A percentile compares a stretch with the other conserved stretches of the same genome.
phyloP scores from a whole-genome alignment of 305 asterid genomes.

The Solanum aculeatissimum region DNA sequence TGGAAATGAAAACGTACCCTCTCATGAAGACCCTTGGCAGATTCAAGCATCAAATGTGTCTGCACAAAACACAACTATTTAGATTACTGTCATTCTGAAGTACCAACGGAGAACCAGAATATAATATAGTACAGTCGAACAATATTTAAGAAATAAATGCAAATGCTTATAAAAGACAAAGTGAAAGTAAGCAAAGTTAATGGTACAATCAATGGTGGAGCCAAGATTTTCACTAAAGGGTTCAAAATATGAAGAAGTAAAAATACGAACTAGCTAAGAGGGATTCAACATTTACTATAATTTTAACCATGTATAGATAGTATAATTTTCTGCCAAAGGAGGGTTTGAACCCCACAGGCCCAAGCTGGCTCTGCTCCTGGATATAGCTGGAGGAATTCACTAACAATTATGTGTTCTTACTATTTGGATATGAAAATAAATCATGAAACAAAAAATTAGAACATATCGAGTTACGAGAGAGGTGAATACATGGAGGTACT shows the following conservation, averaged over 20 bases:
- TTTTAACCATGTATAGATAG: too few relatives aligned
- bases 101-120: background rate
- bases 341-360: too few relatives aligned
- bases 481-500: background rate
- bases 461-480: background rate
- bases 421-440: background rate
- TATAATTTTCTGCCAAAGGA: too few relatives aligned
- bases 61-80: background rate
- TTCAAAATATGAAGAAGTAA: too few relatives aligned
- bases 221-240: background rate
- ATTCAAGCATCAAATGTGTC: constrained; percentile 22
- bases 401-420: background rate
- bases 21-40: constrained; percentile 20
- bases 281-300: too few relatives aligned
- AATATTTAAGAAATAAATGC: background rate
- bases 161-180: background rate
- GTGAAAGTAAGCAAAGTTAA: background rate
- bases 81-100: background rate
- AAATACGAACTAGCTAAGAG: too few relatives aligned
- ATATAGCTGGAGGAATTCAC: background rate
- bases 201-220: background rate
- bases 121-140: background rate
- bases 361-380: too few relatives aligned
- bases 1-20: constrained; percentile 11
- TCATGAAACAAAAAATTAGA: background rate